Evolutionary conservation across 352 stramenopile genomes (phyloP).

Genomic region (Pythium biforme): DNA sequence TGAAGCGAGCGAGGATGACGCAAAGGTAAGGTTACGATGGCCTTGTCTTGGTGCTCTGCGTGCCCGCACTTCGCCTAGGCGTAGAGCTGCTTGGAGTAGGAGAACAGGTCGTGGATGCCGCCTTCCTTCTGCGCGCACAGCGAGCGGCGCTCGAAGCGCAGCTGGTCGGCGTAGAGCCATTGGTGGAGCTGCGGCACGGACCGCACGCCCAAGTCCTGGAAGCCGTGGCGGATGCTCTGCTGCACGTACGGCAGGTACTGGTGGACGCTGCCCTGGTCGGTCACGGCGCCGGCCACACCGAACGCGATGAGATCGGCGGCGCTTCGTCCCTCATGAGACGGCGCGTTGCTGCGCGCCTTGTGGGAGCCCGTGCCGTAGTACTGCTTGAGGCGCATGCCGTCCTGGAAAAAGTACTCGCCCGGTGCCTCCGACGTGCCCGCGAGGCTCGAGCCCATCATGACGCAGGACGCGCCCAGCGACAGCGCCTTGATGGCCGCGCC

Average conservation of each 20-base stretch:
- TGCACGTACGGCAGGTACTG: conserved; percentile 98
- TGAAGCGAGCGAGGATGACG: no score
- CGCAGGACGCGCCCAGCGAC: conserved; percentile 93
- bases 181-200: conserved; percentile 86
- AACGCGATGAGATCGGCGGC: conserved; percentile 95
- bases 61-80: conserved; percentile 24
- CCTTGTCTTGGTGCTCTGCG: background rate
- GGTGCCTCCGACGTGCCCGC: conserved; percentile 97
- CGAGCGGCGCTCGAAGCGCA: conserved; percentile 96
- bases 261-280: conserved; percentile 97
- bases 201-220: conserved; percentile 95
- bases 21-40: no score
- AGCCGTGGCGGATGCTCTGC: conserved; percentile 96
- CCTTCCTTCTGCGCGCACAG: conserved; percentile 97
- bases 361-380: conserved; percentile 98
- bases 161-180: conserved; percentile 59
- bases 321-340: conserved; percentile 32
- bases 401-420: conserved; percentile 99
- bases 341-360: conserved; percentile 86
- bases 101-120: conserved; percentile 96
- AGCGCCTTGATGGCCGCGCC: conserved; percentile 98
- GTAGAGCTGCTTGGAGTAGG: conserved; percentile 91
- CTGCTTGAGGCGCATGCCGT: conserved; percentile 97
- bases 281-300: conserved; percentile 96
- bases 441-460: conserved; percentile 99